phyloP scores from a whole-genome alignment of 2,329 filamentous ascomycete genomes.

The Colletotrichum truncatum region DNA sequence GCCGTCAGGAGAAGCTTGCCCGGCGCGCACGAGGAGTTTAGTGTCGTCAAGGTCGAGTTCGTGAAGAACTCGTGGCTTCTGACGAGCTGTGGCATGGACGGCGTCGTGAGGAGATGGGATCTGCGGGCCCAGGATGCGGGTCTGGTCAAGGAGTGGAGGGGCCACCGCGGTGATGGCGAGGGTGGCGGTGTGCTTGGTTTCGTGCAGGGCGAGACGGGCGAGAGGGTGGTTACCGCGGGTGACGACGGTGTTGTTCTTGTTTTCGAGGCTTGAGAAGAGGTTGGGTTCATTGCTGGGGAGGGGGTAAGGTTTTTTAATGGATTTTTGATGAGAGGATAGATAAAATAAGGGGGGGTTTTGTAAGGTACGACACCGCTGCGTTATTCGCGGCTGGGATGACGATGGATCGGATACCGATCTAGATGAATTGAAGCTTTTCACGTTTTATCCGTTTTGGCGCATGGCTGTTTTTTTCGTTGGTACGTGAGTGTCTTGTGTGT shows the following conservation, averaged over 20 bases:
- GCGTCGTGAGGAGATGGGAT: conserved; percentile 91
- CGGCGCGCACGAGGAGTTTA: conserved; percentile 86
- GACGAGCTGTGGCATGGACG: conserved; percentile 92
- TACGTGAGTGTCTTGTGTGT: neutral
- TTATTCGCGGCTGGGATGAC: neutral
- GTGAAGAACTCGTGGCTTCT: conserved; percentile 75
- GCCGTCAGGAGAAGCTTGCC: conserved; percentile 84
- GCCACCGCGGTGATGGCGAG: conserved; percentile 85
- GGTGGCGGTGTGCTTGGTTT: conserved; percentile 91
- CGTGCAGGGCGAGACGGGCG: conserved; percentile 80
- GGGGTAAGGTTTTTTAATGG: neutral
- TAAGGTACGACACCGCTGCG: neutral
- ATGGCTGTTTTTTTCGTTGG: neutral
- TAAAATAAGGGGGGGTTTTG: conserved; percentile 14
- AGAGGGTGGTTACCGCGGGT: conserved; percentile 85
- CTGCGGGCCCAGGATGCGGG: conserved; percentile 71
- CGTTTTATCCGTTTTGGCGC: neutral
- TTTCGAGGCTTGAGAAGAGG: conserved; percentile 62
- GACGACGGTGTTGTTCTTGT: conserved; percentile 81
- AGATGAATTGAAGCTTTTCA: neutral
- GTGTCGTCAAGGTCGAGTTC: conserved; percentile 94
- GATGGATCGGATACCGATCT: neutral
- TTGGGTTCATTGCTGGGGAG: neutral
- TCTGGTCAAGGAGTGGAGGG: conserved; percentile 87
- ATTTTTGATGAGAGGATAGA: conserved; percentile 9